These are phyloP conservation scores for Leucocoprinus sp. DNA, from an alignment of 768 basidiomycete genomes.

Conservation along the genomic window DNA sequence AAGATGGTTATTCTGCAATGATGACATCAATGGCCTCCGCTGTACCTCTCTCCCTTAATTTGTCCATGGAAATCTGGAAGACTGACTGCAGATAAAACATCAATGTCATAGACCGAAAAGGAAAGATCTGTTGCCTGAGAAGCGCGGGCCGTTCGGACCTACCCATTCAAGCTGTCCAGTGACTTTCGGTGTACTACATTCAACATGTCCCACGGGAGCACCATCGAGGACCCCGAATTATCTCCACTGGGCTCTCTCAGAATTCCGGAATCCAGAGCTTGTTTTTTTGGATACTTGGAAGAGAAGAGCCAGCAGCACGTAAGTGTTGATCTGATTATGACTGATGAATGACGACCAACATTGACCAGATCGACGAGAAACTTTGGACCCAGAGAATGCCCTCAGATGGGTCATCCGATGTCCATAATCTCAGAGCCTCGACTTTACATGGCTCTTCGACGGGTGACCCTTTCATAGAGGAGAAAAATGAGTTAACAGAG, in stretches of 20 bases:
- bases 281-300: conserved; percentile 73
- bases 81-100: neutral
- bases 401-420: conserved; percentile 45
- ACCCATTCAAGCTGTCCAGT: neutral
- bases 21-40: neutral
- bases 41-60: no score
- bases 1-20: neutral
- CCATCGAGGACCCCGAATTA: neutral
- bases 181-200: neutral
- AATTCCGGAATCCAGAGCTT: conserved; percentile 54
- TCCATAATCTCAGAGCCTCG: conserved; percentile 27
- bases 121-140: no score
- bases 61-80: no score
- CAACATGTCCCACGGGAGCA: conserved; percentile 1
- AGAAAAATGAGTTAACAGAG: conserved; percentile 26
- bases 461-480: conserved; percentile 22
- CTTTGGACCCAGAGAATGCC: conserved; percentile 55
- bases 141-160: no score
- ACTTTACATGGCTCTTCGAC: conserved; percentile 16
- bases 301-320: conserved; percentile 74
- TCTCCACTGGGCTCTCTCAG: conserved; percentile 17
- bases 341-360: conserved; percentile 4
- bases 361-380: conserved; percentile 63
- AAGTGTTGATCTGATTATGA: conserved; percentile 19
- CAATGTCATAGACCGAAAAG: neutral